Percentiles rank a stretch among this genome's conserved stretches.
Evolutionary conservation across 305 asterid genomes (phyloP).

Genomic region (Rubia occidens): DNA sequence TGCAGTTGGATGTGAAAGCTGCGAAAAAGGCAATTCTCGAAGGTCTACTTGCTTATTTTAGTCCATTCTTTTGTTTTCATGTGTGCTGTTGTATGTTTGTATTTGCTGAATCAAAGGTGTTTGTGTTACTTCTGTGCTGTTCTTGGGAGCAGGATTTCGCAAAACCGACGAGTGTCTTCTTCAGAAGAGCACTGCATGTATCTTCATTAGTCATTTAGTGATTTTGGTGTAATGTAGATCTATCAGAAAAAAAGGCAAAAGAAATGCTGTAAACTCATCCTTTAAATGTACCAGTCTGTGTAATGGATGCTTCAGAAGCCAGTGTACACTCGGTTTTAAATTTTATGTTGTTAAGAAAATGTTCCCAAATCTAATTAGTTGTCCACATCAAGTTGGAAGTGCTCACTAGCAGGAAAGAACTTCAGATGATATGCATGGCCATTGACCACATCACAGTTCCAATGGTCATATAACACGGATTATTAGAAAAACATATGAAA

Average conservation of each 20-base stretch:
- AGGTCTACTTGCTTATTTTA: slow-evolving; percentile 31
- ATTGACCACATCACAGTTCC: neutral
- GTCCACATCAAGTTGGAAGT: neutral
- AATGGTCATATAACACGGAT: too few species aligned
- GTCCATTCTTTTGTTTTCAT: neutral
- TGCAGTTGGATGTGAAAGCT: slow-evolving; percentile 74
- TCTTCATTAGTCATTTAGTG: neutral
- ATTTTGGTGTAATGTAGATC: neutral
- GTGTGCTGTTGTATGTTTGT: neutral
- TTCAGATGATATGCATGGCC: neutral
- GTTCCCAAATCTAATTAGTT: neutral
- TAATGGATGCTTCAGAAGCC: neutral
- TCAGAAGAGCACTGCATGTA: slow-evolving; percentile 68
- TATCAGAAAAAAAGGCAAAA: neutral
- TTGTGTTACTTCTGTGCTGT: slow-evolving; percentile 1
- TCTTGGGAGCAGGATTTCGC: slow-evolving; percentile 44
- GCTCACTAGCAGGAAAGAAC: neutral
- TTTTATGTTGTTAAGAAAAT: neutral
- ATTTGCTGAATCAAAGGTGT: neutral
- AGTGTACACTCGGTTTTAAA: neutral
- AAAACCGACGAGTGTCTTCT: slow-evolving; percentile 73
- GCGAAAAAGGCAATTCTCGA: slow-evolving; percentile 73
- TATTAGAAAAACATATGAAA: too few species aligned
- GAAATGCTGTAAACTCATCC: neutral
- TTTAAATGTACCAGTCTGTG: neutral